Conservation (phyloP, 1,139 yeast species). For the Arxiozyma telluris region DNA sequence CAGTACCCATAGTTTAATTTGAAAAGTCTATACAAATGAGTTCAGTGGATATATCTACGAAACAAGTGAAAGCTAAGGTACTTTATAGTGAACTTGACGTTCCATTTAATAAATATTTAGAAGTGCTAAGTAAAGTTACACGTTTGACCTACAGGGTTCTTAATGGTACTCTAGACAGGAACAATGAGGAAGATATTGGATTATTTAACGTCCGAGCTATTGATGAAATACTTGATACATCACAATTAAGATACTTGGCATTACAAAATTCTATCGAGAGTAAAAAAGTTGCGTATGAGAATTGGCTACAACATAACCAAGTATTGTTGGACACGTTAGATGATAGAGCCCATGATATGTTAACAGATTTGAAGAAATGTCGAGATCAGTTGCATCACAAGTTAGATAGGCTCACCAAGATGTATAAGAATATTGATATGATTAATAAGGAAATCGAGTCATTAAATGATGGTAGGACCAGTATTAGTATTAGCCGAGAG, state of each 20-base stretch:
- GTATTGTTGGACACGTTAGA: constrained; percentile 8
- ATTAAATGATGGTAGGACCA: constrained; percentile 19
- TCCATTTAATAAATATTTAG: constrained; percentile 21
- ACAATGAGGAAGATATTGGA: constrained; percentile 1
- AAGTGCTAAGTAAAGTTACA: constrained; percentile 14
- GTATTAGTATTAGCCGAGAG: constrained; percentile 15
- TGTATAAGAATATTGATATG: constrained; percentile 20
- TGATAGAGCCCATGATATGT: constrained; percentile 6
- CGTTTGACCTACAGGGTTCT: constrained; percentile 14
- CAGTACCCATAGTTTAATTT: background rate
- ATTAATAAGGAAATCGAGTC: constrained; percentile 21
- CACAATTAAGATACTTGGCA: constrained; percentile 17
- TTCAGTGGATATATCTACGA: constrained; percentile 7
- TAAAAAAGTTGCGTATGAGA: constrained; percentile 17
- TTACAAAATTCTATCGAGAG: constrained; percentile 19
- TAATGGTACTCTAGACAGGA: constrained; percentile 12
- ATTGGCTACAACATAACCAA: constrained; percentile 19
- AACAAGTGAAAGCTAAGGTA: constrained; percentile 21
- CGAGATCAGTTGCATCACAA: constrained; percentile 9
- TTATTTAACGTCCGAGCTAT: constrained; percentile 10
- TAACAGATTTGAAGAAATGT: constrained; percentile 12
- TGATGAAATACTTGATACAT: constrained; percentile 10
- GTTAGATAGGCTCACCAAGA: constrained; percentile 16
- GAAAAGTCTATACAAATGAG: background rate
- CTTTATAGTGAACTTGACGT: constrained; percentile 20